Evolutionary conservation across 495 filamentous ascomycete genomes (phyloP), one percentile per base, ranked within the genome.

Genomic region (Apiosordaria backusii): DNA sequence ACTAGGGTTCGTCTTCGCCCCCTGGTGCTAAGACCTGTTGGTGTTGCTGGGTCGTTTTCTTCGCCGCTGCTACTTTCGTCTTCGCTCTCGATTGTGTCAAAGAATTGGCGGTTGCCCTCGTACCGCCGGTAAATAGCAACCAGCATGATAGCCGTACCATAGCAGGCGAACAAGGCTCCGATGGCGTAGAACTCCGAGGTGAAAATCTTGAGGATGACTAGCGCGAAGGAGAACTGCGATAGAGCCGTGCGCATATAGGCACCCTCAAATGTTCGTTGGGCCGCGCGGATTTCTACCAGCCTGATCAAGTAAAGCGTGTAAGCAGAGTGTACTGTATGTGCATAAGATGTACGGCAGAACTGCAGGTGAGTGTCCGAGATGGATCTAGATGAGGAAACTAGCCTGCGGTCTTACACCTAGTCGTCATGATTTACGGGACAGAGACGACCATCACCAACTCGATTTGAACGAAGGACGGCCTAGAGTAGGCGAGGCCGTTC

Each of bases 191-290:
- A 97, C 72, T 97, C 92, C 54, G 86, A 83, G 23, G 92, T 97
- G 81, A 98, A 98, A 76, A 99, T 96, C 79, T 94, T 96, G 60
- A 99, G 86, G 9, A 99, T 90, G 65, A 99, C 87, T 19, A 99
- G 88, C 54, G 94, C 87, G 73, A 99, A 98, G 60, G 88, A 92
- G 84, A 97, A 98, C 76, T 97, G 93, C 3, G 89, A 89, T 35
- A 98, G 87, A 0, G 94, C 92, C 0, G 95, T 99, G 61, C 95
- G 92, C 67, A 97, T 87, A 79, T 99, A 99, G 35, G 95, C 96
- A 1, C 95, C 95, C 81, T 98, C 95, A 70, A 98, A 99, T 18
- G 95, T 99, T 19, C 95, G 86, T 76, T 99, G 95, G 4, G 93
- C 90, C 0, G 94, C 94, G 65, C 94, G 92, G 70, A 98, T 90